Base-by-base conservation (phyloP, 306 rosid species). In the Adenanthera pavonina region DNA sequence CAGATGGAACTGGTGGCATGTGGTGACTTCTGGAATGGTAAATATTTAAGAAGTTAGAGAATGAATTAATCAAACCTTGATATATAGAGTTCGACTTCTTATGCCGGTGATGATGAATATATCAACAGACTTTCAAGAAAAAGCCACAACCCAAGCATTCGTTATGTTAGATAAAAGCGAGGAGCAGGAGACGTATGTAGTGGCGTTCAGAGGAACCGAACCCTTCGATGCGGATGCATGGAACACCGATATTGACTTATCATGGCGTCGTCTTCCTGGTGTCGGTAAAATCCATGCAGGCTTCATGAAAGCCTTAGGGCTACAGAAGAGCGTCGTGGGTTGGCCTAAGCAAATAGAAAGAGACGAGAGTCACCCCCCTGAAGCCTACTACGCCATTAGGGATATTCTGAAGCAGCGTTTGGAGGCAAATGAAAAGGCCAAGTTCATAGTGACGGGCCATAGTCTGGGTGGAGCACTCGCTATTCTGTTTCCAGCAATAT, bases 121-220 rank as follows among this genome's bases (percentile, higher is more conserved):
- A 25, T 67, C 70, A 6, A 69, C 74, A 92, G 95, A 88, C 19
- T 84, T 74, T 77, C 94, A 88, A 81, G 88, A 53, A 12, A 86
- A 89, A 51, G 66, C 87, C 4, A 82, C 91, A 44, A 93, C 95
- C 12, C 88, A 87, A 71, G 90, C 80, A 1, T 88, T 87, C 44
- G 13, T 91, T 25, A 71, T 88, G 11, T 80, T 80, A 11, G 94
- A 88, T 11, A 89, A 77, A 75, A 72, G 68, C 30, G 66, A 49
- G 0, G 67, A 12, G n/a, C 17, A 62, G 41, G 86, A 84, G 0
- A 80, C 80, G 0, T 87, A 91, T 20, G 86, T 89, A 1, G 89
- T 93, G 70, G 92, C 91, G 76, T 90, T 92, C 38, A 85, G 94
- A 86, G 94, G 94, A 5, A 90, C 94, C 0, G 90, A 90, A 47